Percentiles rank a stretch among this genome's conserved stretches.
phyloP scores from a whole-genome alignment of 306 rosid genomes.

The Rosa lucieae region DNA sequence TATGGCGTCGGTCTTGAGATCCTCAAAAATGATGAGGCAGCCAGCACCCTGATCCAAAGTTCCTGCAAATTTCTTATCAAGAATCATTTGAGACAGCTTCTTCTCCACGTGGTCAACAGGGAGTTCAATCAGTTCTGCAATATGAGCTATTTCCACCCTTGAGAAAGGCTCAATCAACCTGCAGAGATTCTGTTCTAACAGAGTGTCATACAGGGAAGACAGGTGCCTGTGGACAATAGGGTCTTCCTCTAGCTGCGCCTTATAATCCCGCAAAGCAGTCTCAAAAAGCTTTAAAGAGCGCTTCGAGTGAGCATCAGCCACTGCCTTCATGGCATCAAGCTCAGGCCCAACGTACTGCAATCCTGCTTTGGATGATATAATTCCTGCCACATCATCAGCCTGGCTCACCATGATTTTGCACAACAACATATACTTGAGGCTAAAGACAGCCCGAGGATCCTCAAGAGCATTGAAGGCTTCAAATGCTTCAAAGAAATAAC shows the following conservation, averaged over 20 bases:
- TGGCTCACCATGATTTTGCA: constrained; percentile 94
- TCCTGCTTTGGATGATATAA: constrained; percentile 88
- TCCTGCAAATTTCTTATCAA: constrained; percentile 62
- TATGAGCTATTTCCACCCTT: constrained; percentile 87
- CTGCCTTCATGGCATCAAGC: constrained; percentile 97
- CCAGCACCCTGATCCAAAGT: constrained; percentile 96
- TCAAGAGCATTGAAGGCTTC: constrained; percentile 93
- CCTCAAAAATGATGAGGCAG: constrained; percentile 47
- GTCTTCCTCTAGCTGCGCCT: constrained; percentile 90
- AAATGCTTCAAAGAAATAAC: constrained; percentile 93
- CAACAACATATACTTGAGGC: constrained; percentile 89
- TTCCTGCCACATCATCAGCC: constrained; percentile 88
- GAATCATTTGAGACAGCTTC: constrained; percentile 52
- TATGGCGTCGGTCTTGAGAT: constrained; percentile 48
- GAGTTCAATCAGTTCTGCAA: constrained; percentile 85
- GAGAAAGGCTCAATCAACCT: constrained; percentile 93
- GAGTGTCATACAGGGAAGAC: constrained; percentile 78
- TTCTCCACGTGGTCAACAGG: constrained; percentile 53
- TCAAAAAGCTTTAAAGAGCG: constrained; percentile 86
- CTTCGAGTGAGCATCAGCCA: constrained; percentile 90
- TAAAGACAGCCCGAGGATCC: constrained; percentile 86
- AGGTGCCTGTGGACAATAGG: constrained; percentile 96
- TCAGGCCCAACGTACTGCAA: constrained; percentile 82
- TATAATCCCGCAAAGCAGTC: constrained; percentile 68
- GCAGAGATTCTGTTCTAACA: constrained; percentile 92